Percentiles rank a stretch among this genome's conserved stretches.
Conservation (phyloP, 2,329 filamentous ascomycete species). For the Stromatinia cepivora region DNA sequence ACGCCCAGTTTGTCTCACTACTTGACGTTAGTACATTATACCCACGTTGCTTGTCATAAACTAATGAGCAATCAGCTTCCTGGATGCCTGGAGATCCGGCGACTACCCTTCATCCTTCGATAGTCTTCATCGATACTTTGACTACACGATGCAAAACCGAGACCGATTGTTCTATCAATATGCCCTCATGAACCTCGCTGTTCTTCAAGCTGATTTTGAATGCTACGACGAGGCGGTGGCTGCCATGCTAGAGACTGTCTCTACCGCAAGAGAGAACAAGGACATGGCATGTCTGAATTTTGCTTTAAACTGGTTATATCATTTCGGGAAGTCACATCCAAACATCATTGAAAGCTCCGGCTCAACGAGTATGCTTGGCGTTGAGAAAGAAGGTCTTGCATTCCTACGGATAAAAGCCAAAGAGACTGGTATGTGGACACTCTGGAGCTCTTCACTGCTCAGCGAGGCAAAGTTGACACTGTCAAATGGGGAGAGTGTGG, state of each 20-base stretch:
- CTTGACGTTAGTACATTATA: constrained; percentile 54
- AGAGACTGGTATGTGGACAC: constrained; percentile 80
- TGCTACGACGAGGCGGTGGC: constrained; percentile 87
- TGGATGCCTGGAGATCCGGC: constrained; percentile 88
- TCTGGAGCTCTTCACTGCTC: constrained; percentile 80
- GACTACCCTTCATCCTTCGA: constrained; percentile 91
- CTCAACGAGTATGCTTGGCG: constrained; percentile 71
- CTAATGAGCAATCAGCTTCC: constrained; percentile 58
- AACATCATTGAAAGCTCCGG: constrained; percentile 69
- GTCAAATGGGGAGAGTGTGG: constrained; percentile 65
- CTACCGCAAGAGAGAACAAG: constrained; percentile 90
- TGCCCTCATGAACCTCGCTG: constrained; percentile 87
- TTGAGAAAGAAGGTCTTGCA: constrained; percentile 75
- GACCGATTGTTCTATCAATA: constrained; percentile 92
- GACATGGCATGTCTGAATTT: constrained; percentile 94
- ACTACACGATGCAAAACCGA: constrained; percentile 86
- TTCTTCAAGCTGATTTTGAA: constrained; percentile 93
- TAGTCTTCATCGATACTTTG: constrained; percentile 89
- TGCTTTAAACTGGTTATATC: constrained; percentile 91
- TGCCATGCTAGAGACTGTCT: constrained; percentile 91
- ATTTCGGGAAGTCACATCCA: constrained; percentile 86
- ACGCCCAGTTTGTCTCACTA: constrained; percentile 76
- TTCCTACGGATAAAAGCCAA: constrained; percentile 85
- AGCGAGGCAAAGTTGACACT: constrained; percentile 83
- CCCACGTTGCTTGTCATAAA: neutral